Base-by-base conservation (phyloP, 2,329 filamentous ascomycete genomes). In the Fusarium veterinarium region DNA sequence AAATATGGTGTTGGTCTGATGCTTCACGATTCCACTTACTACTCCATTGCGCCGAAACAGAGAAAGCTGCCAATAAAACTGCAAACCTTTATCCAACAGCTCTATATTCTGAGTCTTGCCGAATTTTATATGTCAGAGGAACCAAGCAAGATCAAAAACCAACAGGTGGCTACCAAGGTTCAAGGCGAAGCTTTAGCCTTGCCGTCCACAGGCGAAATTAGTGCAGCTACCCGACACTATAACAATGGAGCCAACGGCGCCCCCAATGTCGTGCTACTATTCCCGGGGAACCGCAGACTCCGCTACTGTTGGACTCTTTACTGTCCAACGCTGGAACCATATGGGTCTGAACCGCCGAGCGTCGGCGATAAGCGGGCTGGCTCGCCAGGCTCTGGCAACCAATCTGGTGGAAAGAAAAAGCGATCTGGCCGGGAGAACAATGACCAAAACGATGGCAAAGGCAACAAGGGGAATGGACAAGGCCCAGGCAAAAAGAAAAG, bases 21-120 rank as follows among this genome's bases (percentile, higher is more conserved):
- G 19, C n/a, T 37, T 12, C 33, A 25, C 0, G 1, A 25, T 28
- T 37, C 23, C 0, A 20, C 0, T 6, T 52, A 11, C 8, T 52
- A 52, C 2, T 37, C 49, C 10, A 38, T 52, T 28, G 49, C 49
- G 0, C 33, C 33, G 0, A 52, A 52, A 7, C 33, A 28, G 23
- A 25, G 3, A 6, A 52, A 12, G 23, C 23, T 16, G 2, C 13
- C 8, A 5, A 1, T 6, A 8, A 52, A 25, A 0, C 0, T 25
- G 0, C 4, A 37, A 0, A 1, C 5, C 0, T 0, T 49, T 0
- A n/a, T 49, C 7, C n/a, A 33, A 8, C 11, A 33, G 0, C 30
- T 33, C 5, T 23, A 3, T 6, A 0, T 17, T 5, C 7, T 33
- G 0, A 12, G 10, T 14, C 8, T 49, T 10, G n/a, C 3, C 2